Evolutionary conservation across 495 filamentous ascomycete genomes (phyloP).

Genomic region (Aspergillus hancockii): DNA sequence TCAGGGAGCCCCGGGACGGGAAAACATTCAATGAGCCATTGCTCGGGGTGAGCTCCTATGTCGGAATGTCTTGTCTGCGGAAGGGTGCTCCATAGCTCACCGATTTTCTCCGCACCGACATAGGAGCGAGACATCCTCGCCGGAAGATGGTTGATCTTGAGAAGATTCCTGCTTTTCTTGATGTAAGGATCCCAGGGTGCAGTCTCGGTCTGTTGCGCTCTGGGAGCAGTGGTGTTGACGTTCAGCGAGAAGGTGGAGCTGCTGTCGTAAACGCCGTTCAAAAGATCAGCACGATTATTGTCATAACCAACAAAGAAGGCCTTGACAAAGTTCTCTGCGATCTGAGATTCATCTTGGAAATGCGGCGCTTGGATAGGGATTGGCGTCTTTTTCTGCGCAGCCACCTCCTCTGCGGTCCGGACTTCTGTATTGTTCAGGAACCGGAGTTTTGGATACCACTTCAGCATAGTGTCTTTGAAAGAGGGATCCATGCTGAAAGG

Average conservation of each 20-base stretch:
- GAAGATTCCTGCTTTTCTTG: constrained; percentile 78
- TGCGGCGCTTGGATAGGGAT: constrained; percentile 68
- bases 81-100: constrained; percentile 64
- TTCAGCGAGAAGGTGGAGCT: constrained; percentile 77
- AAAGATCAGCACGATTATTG: constrained; percentile 61
- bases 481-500: constrained; percentile 64
- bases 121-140: constrained; percentile 65
- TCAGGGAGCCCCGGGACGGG: constrained; percentile 72
- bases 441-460: constrained; percentile 78
- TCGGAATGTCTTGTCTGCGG: constrained; percentile 77
- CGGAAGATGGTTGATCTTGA: constrained; percentile 60
- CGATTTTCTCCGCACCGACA: constrained; percentile 65
- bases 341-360: constrained; percentile 73
- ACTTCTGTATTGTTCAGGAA: constrained; percentile 71
- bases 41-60: constrained; percentile 56
- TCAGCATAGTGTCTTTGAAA: constrained; percentile 69
- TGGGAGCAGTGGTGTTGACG: constrained; percentile 65
- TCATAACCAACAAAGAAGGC: constrained; percentile 78
- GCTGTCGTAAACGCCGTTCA: constrained; percentile 71
- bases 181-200: constrained; percentile 72
- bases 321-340: constrained; percentile 72
- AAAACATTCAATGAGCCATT: constrained; percentile 84
- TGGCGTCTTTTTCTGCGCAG: constrained; percentile 55
- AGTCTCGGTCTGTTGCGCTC: constrained; percentile 43
- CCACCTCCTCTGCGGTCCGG: constrained; percentile 66